Evolutionary conservation across 768 basidiomycete species (phyloP).

Genomic region (Leccinum ochraceum): DNA sequence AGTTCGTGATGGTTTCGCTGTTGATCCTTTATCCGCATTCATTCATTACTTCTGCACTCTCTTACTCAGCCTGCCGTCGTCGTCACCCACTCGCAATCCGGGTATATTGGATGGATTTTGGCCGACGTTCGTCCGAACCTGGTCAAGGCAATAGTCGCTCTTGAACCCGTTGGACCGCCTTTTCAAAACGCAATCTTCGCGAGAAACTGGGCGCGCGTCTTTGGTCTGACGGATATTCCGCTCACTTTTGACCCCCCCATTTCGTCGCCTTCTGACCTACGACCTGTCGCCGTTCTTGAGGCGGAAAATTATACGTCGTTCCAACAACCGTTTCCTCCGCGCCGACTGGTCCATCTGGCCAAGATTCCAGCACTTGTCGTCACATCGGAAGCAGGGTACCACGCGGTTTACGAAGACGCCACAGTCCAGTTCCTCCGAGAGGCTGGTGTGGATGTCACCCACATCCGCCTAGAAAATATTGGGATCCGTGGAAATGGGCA

Average conservation of each 20-base stretch:
- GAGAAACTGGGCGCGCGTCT: slow-evolving; percentile 40
- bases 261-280: slow-evolving; percentile 39
- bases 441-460: slow-evolving; percentile 47
- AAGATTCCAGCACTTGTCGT: slow-evolving; percentile 48
- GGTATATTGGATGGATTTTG: slow-evolving; percentile 49
- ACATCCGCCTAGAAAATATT: slow-evolving; percentile 40
- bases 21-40: background rate
- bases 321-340: slow-evolving; percentile 44
- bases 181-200: slow-evolving; percentile 43
- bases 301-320: slow-evolving; percentile 39
- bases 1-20: slow-evolving; percentile 32
- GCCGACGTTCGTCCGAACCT: slow-evolving; percentile 46
- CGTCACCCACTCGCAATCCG: slow-evolving; percentile 54
- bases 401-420: slow-evolving; percentile 49
- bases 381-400: slow-evolving; percentile 52
- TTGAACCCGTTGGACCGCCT: slow-evolving; percentile 54
- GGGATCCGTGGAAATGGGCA: slow-evolving; percentile 56
- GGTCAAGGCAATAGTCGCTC: slow-evolving; percentile 48
- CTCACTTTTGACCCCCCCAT: slow-evolving; percentile 45
- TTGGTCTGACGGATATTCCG: slow-evolving; percentile 50
- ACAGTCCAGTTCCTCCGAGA: slow-evolving; percentile 44
- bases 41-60: background rate
- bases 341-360: slow-evolving; percentile 42
- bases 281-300: slow-evolving; percentile 28
- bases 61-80: slow-evolving; percentile 42